Base-by-base conservation (phyloP, 768 basidiomycete genomes). In the Coprinopsis marcescibilis region DNA sequence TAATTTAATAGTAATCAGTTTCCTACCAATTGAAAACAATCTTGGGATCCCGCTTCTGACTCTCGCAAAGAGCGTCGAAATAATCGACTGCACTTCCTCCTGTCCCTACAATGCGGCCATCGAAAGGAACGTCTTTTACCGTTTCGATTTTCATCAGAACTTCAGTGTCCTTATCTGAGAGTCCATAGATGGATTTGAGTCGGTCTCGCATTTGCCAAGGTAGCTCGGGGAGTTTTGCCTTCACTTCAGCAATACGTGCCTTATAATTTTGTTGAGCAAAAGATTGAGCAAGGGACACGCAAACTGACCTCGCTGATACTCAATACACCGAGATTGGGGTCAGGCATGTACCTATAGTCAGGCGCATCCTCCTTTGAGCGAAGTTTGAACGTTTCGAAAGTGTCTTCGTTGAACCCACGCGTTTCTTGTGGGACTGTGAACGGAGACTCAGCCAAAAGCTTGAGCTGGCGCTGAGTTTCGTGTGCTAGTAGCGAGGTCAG, bases 261-360 rank as follows among this genome's bases (percentile, higher is more conserved):
- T 95, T 19, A 11, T 29, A 24, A 30, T 12, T 14, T 45, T 2
- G 43, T 10, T 4, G 36, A 12, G 2, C 3, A 30, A 14, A 7
- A 19, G 26, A 26, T 23, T 21, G 5, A 23, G 15, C 6, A n/a
- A 23, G 19, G 25, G 19, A 29, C 24, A 12, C 25, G 25, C 8
- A 30, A 15, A 47, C 26, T 20, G 48, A 78, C 82, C 49, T 77
- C 60, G 47, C 73, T 73, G 5, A 88, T 57, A 25, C 78, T 58
- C 4, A 97, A 66, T 0, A 82, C 77, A 0, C 92, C 91, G 1
- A 98, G 66, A 61, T 98, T 97, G 0, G 91, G 83, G 61, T 99
- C 96, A 0, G 96, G 96, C 90, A 99, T 95, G 67, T 97, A 98
- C 14, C 89, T 78, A 62, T 98, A 99, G 62, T 99, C 96, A 1